Evolutionary conservation across 2,329 filamentous ascomycete species (phyloP), one percentile per base, ranked within the genome.

Genomic region (Cryphonectria naterciae): DNA sequence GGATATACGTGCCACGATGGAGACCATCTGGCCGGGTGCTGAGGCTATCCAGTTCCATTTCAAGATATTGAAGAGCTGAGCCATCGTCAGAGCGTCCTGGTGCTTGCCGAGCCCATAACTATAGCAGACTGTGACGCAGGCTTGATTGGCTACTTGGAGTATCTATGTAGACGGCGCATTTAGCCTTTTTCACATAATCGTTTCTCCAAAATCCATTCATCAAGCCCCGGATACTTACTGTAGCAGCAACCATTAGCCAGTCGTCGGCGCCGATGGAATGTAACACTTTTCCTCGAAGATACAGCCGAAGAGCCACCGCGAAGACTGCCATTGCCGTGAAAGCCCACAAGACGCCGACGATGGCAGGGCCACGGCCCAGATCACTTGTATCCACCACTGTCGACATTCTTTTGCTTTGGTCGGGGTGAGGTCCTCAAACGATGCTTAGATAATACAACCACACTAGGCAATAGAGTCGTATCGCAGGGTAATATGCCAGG

Each of bases 101-200:
- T 74, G 72, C 56, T 74, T 73, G 39, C 72, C 73, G n/a, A 74
- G 35, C 35, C 72, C 72, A 28, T 71, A 54, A n/a, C 54, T 17
- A 70, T n/a, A 54, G 56, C 19, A 22, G 28, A 49, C 37, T 4
- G 41, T 72, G 28, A 52, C 35, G 13, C 49, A 54, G 22, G 49
- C 19, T 22, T 54, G 49, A 10, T 13, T 15, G 2, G 61, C 65
- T 17, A 70, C 15, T 46, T 70, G 71, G 49, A 52, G 35, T 37
- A 37, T 37, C 35, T 37, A 37, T 37, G 35, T 7, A 37, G 35
- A 37, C 35, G 2, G 35, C 35, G 35, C 35, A 37, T 4, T 37
- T 3, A 54, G 15, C 65, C 15, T 49, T 60, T 11, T 19, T 41
- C 15, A n/a, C 5, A 37, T 2, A 64, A 43, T n/a, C 43, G 13